A percentile compares a stretch with the other conserved stretches of the same genome.
Evolutionary conservation across 495 filamentous ascomycete species (phyloP).

Genomic region (Podospora pseudocomata): DNA sequence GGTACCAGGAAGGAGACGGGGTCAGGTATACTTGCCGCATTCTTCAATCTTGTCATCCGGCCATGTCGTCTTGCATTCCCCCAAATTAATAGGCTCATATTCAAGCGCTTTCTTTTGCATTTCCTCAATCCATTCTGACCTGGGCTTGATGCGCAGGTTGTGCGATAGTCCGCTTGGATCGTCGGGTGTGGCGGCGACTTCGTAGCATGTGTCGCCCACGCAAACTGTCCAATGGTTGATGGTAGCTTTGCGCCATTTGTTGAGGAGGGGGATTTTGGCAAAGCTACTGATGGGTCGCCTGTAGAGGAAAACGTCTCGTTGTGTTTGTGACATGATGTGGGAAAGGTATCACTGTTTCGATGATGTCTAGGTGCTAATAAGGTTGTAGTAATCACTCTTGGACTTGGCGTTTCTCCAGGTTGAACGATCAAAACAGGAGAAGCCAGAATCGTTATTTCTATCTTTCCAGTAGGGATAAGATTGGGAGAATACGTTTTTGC

Average conservation of each 20-base stretch:
- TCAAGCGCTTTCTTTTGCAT: neutral
- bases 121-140: neutral
- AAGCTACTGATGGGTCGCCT: neutral
- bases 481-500: too few relatives aligned
- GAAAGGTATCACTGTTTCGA: neutral
- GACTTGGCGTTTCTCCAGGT: neutral
- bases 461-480: too few relatives aligned
- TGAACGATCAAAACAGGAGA: too few relatives aligned
- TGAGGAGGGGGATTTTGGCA: neutral
- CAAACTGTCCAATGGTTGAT: neutral
- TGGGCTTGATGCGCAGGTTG: neutral
- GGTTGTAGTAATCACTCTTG: neutral
- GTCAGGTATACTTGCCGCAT: neutral
- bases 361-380: neutral
- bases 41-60: neutral
- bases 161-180: neutral
- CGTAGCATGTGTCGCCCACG: neutral
- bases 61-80: neutral
- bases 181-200: neutral
- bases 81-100: neutral
- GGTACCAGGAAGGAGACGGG: neutral
- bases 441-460: too few relatives aligned
- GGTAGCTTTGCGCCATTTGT: neutral
- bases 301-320: neutral
- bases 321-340: neutral